A percentile compares a stretch with the other conserved stretches of the same genome.
phyloP scores from a whole-genome alignment of 2,329 filamentous ascomycete genomes.

The Teratosphaeria nubilosa region DNA sequence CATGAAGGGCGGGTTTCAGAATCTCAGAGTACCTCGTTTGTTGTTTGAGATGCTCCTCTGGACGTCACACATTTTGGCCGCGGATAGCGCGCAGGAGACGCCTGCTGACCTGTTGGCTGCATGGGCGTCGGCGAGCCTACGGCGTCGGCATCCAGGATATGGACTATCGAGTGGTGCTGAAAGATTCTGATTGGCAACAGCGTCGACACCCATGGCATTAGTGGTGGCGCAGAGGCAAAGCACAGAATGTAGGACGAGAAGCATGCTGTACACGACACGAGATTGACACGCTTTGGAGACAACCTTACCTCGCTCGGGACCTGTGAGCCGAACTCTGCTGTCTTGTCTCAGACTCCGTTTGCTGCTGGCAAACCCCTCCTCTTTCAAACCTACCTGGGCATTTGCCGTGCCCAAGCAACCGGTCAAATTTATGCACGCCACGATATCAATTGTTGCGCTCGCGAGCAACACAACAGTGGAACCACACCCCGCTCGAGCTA shows the following conservation, averaged over 20 bases:
- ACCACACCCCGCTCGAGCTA: background rate
- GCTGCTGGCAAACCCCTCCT: background rate
- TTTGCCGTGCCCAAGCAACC: background rate
- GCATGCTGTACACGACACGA: no score
- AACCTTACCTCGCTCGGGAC: no score
- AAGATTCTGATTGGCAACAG: background rate
- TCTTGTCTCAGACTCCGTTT: background rate
- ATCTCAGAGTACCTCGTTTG: background rate
- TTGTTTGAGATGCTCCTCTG: background rate
- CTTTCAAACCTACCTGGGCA: background rate
- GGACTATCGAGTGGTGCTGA: background rate
- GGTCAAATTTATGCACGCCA: background rate
- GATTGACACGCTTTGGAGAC: no score
- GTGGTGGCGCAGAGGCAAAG: no score
- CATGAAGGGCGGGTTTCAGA: background rate
- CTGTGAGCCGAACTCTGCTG: background rate
- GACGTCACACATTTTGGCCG: background rate
- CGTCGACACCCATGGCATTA: no score
- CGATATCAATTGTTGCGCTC: background rate
- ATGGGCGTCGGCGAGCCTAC: background rate
- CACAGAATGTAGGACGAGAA: no score
- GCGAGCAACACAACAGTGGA: background rate
- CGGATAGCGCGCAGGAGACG: background rate
- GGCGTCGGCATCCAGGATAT: background rate
- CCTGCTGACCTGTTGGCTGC: background rate